Base-by-base conservation (phyloP, 73 alveolate genomes). In the Paramecium pentaurelia region DNA sequence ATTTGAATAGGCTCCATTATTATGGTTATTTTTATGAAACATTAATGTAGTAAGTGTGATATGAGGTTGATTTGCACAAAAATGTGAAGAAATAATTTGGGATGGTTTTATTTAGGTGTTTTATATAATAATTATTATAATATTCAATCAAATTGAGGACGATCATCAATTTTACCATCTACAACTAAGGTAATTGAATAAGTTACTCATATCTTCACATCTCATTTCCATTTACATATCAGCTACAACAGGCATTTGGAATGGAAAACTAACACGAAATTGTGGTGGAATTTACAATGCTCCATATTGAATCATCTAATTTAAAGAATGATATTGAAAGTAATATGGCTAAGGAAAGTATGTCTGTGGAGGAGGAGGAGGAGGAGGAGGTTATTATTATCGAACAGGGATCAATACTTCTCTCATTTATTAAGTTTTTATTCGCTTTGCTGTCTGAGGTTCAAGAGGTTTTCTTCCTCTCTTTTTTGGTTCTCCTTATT, bases 391-490 rank as follows among this genome's bases (percentile, higher is more conserved):
- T 64, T 64, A 64, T 64, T 64, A 32, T 64, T 28, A 12, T 64
- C 84, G 8, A 4, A 8, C 49, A 3, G 84, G 84, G 7, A 64
- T 12, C 25, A 14, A 30, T 18, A 60, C 77, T 60, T 60, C 77
- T 60, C 40, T 32, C 22, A 28, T 64, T 64, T 14, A 36, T 27
- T 64, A 32, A 8, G 87, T 73, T 73, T 73, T 36, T 36, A 20
- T 12, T 34, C 38, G 18, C 40, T 73, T 73, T 40, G 34, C 34
- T 54, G 22, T 22, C 25, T 54, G 9, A 20, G 64, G 8, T 40
- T 73, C 87, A 34, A 25, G 30, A 6, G 87, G 87, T 73, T 73
- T 73, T n/a, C 87, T 32, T 6, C 87, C 87, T 73, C 87, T 73
- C 60, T 73, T 73, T 40, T 73, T 73, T 36, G 87, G 87, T 40